Evolutionary conservation across 176 grass and related monocot species (phyloP).

Genomic region (Oryza glumipatula): DNA sequence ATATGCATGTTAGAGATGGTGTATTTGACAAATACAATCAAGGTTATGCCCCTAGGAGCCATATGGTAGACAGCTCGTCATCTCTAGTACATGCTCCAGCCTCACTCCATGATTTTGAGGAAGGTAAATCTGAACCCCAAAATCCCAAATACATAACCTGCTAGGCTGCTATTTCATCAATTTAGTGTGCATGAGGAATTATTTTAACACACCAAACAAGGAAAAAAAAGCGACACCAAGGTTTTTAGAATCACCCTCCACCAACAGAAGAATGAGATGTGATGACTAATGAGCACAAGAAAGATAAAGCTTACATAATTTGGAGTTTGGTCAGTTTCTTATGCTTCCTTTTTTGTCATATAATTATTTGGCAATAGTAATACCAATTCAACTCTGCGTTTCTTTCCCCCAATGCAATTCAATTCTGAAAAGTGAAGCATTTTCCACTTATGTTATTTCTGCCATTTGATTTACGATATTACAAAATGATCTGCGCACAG

Average conservation of each 20-base stretch:
- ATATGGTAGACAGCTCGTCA: conserved; percentile 52
- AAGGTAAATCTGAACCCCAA: conserved; percentile 49
- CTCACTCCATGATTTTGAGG: conserved; percentile 45
- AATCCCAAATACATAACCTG: conserved; percentile 7
- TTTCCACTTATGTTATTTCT: conserved; percentile 17
- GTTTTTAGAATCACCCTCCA: neutral
- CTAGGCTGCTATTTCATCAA: neutral
- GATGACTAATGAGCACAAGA: neutral
- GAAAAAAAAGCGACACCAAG: neutral
- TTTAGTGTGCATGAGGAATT: neutral
- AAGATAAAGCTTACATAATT: conserved; percentile 1
- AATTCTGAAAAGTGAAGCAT: conserved; percentile 11
- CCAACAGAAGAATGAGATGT: conserved; percentile 3
- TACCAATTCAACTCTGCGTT: neutral
- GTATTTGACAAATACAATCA: conserved; percentile 60
- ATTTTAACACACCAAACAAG: conserved; percentile 8
- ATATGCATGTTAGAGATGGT: conserved; percentile 47
- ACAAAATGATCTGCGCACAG: neutral
- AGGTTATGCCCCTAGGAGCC: conserved; percentile 49
- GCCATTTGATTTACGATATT: neutral
- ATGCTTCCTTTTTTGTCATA: neutral
- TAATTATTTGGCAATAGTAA: conserved; percentile 23
- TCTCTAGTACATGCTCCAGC: conserved; percentile 42
- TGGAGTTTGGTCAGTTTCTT: conserved; percentile 11
- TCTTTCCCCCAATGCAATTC: neutral